Conservation (phyloP, 257 asterid species). For the Plantago major region DNA sequence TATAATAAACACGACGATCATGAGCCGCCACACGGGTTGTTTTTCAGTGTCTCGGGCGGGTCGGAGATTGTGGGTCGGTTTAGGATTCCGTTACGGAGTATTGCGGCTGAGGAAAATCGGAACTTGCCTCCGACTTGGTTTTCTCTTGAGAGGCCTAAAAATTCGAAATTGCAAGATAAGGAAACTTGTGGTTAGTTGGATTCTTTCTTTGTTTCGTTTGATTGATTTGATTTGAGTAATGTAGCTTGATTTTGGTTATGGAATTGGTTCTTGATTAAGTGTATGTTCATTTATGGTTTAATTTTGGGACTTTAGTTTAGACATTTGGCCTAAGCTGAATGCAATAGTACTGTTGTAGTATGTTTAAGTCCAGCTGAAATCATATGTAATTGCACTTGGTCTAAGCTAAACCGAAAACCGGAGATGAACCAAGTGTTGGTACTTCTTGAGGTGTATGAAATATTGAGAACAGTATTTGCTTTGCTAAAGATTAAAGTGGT, state of each 20-base stretch:
- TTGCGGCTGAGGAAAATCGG: slow-evolving; percentile 61
- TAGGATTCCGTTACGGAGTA: slow-evolving; percentile 59
- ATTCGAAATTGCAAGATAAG: slow-evolving; percentile 31
- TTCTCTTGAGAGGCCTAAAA: slow-evolving; percentile 45
- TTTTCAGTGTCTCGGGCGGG: slow-evolving; percentile 37
- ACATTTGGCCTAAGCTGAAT: no score
- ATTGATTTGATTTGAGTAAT: slow-evolving; percentile 5
- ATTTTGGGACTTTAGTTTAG: no score
- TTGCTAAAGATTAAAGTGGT: no score
- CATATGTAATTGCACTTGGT: neutral
- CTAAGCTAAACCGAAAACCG: no score
- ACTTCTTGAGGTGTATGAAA: no score
- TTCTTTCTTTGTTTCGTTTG: neutral
- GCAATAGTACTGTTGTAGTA: no score
- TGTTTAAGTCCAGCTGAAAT: neutral
- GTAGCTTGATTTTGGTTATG: neutral
- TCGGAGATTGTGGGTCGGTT: slow-evolving; percentile 56
- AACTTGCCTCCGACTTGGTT: slow-evolving; percentile 83
- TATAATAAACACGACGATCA: slow-evolving; percentile 40
- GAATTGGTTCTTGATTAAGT: no score
- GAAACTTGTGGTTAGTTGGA: slow-evolving; percentile 49
- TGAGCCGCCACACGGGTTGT: slow-evolving; percentile 39
- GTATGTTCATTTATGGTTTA: no score
- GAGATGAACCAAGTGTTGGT: no score
- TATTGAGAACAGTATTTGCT: no score